Conservation (phyloP, 1,139 yeast genomes). For the Wickerhamomyces sp. region DNA sequence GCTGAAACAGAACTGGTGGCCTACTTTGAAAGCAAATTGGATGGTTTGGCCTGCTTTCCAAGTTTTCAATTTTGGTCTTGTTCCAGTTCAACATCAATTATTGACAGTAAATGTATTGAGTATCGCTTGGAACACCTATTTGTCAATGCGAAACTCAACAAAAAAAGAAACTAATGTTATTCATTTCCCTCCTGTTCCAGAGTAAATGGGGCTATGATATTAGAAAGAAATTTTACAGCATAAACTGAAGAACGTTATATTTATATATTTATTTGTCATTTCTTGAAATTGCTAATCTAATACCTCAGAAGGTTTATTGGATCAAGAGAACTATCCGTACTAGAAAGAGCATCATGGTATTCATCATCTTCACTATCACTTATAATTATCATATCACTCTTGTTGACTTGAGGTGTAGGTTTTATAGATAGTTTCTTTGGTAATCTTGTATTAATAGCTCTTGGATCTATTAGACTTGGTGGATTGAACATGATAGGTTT, state of each 20-base stretch:
- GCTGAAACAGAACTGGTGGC: slow-evolving; percentile 48
- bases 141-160: slow-evolving; percentile 49
- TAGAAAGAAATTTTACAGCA: background rate
- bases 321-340: background rate
- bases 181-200: slow-evolving; percentile 34
- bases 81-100: slow-evolving; percentile 68
- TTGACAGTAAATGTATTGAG: slow-evolving; percentile 67
- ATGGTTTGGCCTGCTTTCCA: slow-evolving; percentile 86
- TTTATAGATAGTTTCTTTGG: background rate
- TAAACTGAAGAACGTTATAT: background rate
- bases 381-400: background rate
- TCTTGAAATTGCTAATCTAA: too few species aligned
- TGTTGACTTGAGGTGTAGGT: background rate
- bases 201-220: too few species aligned
- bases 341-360: background rate
- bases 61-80: slow-evolving; percentile 59
- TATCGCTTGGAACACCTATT: slow-evolving; percentile 80
- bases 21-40: slow-evolving; percentile 71
- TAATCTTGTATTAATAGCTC: background rate
- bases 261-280: background rate
- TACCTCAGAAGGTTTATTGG: background rate
- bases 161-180: slow-evolving; percentile 24
- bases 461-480: slow-evolving; percentile 23
- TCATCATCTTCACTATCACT: slow-evolving; percentile 1
- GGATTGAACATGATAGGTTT: background rate